These are phyloP conservation scores for Macrocystidia cucumis DNA, from an alignment of 1,284 basidiomycete species.

Conservation along the genomic window DNA sequence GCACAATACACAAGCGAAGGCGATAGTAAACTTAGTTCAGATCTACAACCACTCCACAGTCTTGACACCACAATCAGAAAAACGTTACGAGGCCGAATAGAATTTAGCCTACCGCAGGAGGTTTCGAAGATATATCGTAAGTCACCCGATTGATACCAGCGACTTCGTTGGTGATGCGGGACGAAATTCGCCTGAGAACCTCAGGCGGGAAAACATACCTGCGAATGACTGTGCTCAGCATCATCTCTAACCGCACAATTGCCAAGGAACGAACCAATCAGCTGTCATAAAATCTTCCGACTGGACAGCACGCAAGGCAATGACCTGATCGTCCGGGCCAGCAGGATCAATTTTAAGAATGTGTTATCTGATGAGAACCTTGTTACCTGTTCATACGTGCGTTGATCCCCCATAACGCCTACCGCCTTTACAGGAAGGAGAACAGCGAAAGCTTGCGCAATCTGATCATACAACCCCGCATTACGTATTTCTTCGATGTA, in stretches of 20 bases:
- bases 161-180: conserved; percentile 97
- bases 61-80: conserved; percentile 8
- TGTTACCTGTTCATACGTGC: conserved; percentile 93
- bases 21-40: background rate
- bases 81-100: background rate
- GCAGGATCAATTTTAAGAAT: background rate
- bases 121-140: conserved; percentile 97
- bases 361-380: conserved; percentile 1
- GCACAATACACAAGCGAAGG: conserved; percentile 1
- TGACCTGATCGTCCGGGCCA: conserved; percentile 42
- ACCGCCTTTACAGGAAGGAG: conserved; percentile 96
- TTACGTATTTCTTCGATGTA: conserved; percentile 97
- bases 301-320: conserved; percentile 86
- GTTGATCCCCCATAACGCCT: conserved; percentile 94
- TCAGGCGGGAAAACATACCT: conserved; percentile 95
- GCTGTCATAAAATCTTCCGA: conserved; percentile 98
- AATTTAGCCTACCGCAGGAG: conserved; percentile 66
- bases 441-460: conserved; percentile 96
- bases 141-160: conserved; percentile 89
- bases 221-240: too few relatives aligned
- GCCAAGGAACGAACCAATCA: conserved; percentile 61
- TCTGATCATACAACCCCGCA: conserved; percentile 89
- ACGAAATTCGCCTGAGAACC: conserved; percentile 88
- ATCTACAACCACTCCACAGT: conserved; percentile 22
- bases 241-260: conserved; percentile 1